Base-by-base conservation (phyloP, 139 green algal species). In the Asterochloris erici region DNA sequence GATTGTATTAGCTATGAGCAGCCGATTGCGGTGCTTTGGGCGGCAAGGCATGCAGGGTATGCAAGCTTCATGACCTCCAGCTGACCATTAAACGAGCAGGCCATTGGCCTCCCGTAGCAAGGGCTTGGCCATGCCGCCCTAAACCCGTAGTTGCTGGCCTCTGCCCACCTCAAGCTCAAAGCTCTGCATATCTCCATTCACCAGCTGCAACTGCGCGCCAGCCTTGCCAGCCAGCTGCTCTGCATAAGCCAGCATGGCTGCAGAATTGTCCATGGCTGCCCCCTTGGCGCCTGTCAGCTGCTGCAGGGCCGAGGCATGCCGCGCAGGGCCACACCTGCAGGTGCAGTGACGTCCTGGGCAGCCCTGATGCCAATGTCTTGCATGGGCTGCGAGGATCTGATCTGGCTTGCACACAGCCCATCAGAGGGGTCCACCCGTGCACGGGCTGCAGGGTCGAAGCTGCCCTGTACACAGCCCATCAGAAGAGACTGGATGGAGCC, bases 281-380 rank as follows among this genome's bases (percentile, higher is more conserved):
- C 29, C 79, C 29, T 15, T 66, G 21, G 47, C 27, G 12, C 17
- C 29, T 23, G 66, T 74, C 15, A 61, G 61, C 28, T n/a, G 38
- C 11, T 74, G 66, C 24, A 74, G 66, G 19, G 68, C 23, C 23
- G 62, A 23, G 27, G 68, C 66, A 70, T 83, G 79, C 79, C 79
- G 66, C 4, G 68, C 79, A 28, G 79, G 79, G 23, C 79, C 79
- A 60, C 79, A 83, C 47, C 79, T 83, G 68, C 38, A 54, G 38
- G 38, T 6, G 38, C 38, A 54, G 38, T 54, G 38, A 54, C n/a
- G 4, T 54, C 23, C 11, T n/a, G 10, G 19, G 19, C 60, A 80
- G 4, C 60, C 13, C 14, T 47, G 11, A 26, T 60, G 74, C 28
- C 38, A 11, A 78, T 26, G 21, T 17, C n/a, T 23, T 84, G 68